Evolutionary conservation across 805 yeast genomes (phyloP).

Genomic region (Schwanniomyces sp.): DNA sequence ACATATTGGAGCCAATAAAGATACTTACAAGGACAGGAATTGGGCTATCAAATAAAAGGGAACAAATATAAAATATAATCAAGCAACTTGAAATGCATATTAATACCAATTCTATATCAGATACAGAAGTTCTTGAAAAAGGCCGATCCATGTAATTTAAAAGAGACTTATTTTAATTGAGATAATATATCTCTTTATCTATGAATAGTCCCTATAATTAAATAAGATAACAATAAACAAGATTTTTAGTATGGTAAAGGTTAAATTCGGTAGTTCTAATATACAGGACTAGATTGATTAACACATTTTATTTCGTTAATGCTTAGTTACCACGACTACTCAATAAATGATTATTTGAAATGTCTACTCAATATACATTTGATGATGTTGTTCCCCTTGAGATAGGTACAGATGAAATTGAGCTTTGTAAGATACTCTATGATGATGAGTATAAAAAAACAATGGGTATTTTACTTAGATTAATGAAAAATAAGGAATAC

Average conservation of each 20-base stretch:
- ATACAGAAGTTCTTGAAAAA: not conserved
- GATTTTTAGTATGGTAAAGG: too few relatives aligned
- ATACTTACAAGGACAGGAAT: constrained; percentile 28
- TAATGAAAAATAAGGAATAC: constrained; percentile 59
- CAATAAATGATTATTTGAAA: not conserved
- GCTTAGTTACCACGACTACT: too few relatives aligned
- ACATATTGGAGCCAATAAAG: constrained; percentile 32
- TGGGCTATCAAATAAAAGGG: constrained; percentile 16
- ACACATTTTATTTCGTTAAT: not conserved
- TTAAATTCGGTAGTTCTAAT: not conserved
- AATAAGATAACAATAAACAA: too few relatives aligned
- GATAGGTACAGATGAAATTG: constrained; percentile 42
- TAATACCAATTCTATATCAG: constrained; percentile 18
- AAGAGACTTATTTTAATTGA: not conserved
- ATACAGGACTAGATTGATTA: not conserved
- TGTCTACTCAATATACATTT: constrained; percentile 19
- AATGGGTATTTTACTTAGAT: constrained; percentile 61
- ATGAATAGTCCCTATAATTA: too few relatives aligned
- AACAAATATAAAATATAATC: constrained; percentile 18
- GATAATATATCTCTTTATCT: not conserved
- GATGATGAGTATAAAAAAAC: constrained; percentile 64
- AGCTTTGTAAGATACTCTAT: constrained; percentile 68
- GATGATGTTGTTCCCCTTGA: constrained; percentile 46
- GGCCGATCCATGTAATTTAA: not conserved
- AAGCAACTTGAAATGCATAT: constrained; percentile 14